Base-by-base conservation (phyloP, 1,284 basidiomycete species). In the Ganoderma resinaceum region DNA sequence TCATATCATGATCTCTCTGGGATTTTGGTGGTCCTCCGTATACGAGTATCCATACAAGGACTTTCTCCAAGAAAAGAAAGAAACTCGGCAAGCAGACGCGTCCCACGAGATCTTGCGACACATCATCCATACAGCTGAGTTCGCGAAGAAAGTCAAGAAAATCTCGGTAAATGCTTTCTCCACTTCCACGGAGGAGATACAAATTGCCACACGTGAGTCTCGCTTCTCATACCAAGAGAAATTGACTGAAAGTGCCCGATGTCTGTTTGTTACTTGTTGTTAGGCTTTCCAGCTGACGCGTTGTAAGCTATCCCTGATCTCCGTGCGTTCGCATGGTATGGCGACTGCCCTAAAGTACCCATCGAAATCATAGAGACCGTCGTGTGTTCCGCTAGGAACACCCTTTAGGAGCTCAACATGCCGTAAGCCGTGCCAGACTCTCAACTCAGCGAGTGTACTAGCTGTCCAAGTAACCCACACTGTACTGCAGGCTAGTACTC, bases 21-120 rank as follows among this genome's bases (percentile, higher is more conserved):
- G 57, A 38, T 5, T 38, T 20, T 59, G 37, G 57, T 20, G n/a
- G 57, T 37, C 57, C 4, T 59, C 38, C 31, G 57, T 16, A n/a
- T 35, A 9, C n/a, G 35, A 37, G 2, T 20, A 11, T 20, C 35
- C 38, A 20, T 5, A 59, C n/a, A 37, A 59, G 2, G 57, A 11
- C 7, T 11, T 59, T 9, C 1, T n/a, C 2, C 3, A 7, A 14
- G n/a, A 37, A 35, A n/a, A 59, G 57, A 38, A 59, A 14, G 35
- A n/a, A 7, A n/a, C 20, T 5, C 57, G 57, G 20, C 57, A 35
- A n/a, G 57, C 35, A 3, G 14, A 59, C 57, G n/a, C 35, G 1
- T 59, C 57, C 57, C 38, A 59, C 57, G 57, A 59, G 1, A n/a
- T 59, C n/a, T 14, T 59, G 20, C 57, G 57, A 23, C 57, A 59